Evolutionary conservation across 2,329 filamentous ascomycete genomes (phyloP).

Genomic region (Diaporthe sp.): DNA sequence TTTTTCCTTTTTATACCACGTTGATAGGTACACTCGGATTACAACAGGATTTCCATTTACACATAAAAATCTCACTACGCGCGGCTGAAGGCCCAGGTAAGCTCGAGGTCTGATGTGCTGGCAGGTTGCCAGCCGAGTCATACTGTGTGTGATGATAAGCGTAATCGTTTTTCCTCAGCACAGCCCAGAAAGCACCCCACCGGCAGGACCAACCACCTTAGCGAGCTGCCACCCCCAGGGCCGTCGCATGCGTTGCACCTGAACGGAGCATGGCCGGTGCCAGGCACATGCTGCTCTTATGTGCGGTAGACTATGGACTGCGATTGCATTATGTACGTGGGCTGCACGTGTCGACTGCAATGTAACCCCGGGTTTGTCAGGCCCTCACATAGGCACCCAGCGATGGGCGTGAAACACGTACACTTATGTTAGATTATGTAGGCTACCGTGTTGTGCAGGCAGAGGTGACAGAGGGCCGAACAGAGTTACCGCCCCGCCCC

Average conservation of each 20-base stretch:
- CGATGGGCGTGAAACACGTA: slow-evolving; percentile 23
- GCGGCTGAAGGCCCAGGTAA: background rate
- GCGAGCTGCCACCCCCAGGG: slow-evolving; percentile 13
- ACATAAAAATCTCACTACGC: background rate
- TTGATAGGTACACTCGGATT: background rate
- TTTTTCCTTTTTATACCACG: background rate
- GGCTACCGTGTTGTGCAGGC: background rate
- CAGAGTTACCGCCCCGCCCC: slow-evolving; percentile 20
- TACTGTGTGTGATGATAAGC: background rate
- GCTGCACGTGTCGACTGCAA: slow-evolving; percentile 27
- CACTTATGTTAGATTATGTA: background rate
- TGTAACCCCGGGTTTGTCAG: slow-evolving; percentile 28
- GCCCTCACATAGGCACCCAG: background rate
- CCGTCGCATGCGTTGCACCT: slow-evolving; percentile 8
- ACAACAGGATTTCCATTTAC: background rate
- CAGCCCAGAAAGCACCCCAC: background rate
- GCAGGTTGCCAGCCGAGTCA: slow-evolving; percentile 18
- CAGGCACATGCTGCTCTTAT: slow-evolving; percentile 1
- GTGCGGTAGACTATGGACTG: background rate
- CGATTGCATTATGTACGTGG: slow-evolving; percentile 30
- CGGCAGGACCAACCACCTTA: slow-evolving; percentile 10
- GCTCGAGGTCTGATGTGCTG: slow-evolving; percentile 26
- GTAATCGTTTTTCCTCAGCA: slow-evolving; percentile 5
- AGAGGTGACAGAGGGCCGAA: slow-evolving; percentile 8
- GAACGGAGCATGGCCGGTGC: background rate